Evolutionary conservation across 202 grass and related monocot species (phyloP).

Genomic region (Musa balbisiana): DNA sequence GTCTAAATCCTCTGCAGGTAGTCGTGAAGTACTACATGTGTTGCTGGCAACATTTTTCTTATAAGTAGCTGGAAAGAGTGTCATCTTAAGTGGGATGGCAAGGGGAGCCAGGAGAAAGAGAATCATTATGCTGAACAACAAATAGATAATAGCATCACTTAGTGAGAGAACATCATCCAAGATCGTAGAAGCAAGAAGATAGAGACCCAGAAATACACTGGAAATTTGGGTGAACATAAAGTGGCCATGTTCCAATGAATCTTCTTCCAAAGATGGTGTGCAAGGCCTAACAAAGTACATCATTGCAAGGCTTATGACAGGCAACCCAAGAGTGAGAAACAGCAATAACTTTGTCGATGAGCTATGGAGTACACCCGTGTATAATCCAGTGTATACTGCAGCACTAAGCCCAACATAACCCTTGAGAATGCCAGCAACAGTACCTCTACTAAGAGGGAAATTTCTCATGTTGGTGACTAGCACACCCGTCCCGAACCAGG

Average conservation of each 20-base stretch:
- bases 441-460: slow-evolving; percentile 85
- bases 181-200: slow-evolving; percentile 61
- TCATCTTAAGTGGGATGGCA: slow-evolving; percentile 94
- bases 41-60: slow-evolving; percentile 30
- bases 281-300: slow-evolving; percentile 95
- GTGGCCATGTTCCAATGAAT: slow-evolving; percentile 57
- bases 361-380: slow-evolving; percentile 68
- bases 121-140: slow-evolving; percentile 83
- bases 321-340: slow-evolving; percentile 72
- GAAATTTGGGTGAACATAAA: slow-evolving; percentile 86
- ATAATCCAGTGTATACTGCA: slow-evolving; percentile 81
- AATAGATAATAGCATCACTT: slow-evolving; percentile 39
- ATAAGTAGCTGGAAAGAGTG: slow-evolving; percentile 59
- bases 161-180: slow-evolving; percentile 51
- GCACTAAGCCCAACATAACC: slow-evolving; percentile 89
- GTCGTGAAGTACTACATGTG: slow-evolving; percentile 44
- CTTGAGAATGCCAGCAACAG: slow-evolving; percentile 91
- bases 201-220: slow-evolving; percentile 67
- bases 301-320: slow-evolving; percentile 49
- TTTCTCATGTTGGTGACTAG: slow-evolving; percentile 99
- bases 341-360: slow-evolving; percentile 70
- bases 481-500: slow-evolving; percentile 77
- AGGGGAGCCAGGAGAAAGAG: slow-evolving; percentile 83
- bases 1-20: slow-evolving; percentile 40
- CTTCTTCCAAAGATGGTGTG: slow-evolving; percentile 75